phyloP scores from a whole-genome alignment of 768 basidiomycete species.

The Termitomyces eurrhizus region DNA sequence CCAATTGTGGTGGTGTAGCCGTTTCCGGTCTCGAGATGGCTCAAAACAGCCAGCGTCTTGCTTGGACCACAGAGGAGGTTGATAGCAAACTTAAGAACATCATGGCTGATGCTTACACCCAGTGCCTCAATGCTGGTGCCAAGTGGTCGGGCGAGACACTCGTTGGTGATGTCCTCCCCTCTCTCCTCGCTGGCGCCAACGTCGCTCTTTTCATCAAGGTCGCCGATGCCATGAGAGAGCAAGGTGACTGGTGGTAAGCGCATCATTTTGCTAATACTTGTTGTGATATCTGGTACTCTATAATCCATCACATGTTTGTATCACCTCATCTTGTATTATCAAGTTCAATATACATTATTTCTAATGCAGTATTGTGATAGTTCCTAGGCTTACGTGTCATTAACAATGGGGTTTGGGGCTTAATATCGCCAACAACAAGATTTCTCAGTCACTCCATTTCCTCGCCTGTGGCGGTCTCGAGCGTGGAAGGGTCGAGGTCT shows the following conservation, averaged over 20 bases:
- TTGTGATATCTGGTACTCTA: not conserved
- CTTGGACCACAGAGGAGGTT: conserved; percentile 61
- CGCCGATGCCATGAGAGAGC: conserved; percentile 70
- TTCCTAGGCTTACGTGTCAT: no score
- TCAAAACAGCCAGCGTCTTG: conserved; percentile 66
- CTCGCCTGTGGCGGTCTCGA: no score
- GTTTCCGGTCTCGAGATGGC: conserved; percentile 80
- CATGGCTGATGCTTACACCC: conserved; percentile 62
- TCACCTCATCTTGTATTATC: no score
- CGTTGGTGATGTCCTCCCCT: conserved; percentile 38
- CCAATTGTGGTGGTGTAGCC: conserved; percentile 73
- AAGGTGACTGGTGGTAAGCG: conserved; percentile 74
- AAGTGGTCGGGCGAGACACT: conserved; percentile 52
- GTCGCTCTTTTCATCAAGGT: conserved; percentile 69
- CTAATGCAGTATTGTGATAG: not conserved
- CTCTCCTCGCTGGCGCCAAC: conserved; percentile 64
- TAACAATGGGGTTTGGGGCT: no score
- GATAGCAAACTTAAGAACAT: conserved; percentile 66
- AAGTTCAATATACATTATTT: no score
- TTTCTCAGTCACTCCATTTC: no score
- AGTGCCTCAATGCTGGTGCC: conserved; percentile 52
- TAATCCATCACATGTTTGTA: no score
- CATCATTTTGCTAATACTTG: not conserved
- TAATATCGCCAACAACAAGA: no score
- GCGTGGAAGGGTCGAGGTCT: no score